phyloP scores from a whole-genome alignment of 208 protist species.

The Leptomonas pyrrhocoris region DNA sequence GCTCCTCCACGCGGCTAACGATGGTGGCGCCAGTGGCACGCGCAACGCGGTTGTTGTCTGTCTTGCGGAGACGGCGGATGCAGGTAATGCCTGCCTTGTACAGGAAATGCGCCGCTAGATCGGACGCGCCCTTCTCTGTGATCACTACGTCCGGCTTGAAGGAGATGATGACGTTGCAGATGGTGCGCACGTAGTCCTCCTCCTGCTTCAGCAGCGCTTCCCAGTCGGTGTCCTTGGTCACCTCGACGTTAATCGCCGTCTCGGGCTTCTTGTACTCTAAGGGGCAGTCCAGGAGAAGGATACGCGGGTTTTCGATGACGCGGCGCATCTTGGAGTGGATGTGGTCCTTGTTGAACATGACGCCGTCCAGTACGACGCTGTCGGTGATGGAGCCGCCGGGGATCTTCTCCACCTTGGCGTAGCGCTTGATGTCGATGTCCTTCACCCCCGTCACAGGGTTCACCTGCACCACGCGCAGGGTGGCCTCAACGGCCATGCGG shows the following conservation, averaged over 20 bases:
- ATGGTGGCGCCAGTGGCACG: slow-evolving; percentile 98
- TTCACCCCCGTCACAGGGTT: slow-evolving; percentile 86
- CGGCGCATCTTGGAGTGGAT: slow-evolving; percentile 99
- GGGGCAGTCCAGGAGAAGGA: slow-evolving; percentile 98
- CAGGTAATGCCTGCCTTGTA: slow-evolving; percentile 97
- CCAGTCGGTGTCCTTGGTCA: slow-evolving; percentile 98
- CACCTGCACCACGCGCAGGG: slow-evolving; percentile 92
- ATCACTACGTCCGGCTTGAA: slow-evolving; percentile 99
- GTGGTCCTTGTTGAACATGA: slow-evolving; percentile 99
- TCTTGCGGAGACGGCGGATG: slow-evolving; percentile 98
- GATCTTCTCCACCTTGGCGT: slow-evolving; percentile 99
- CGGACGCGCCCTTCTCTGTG: slow-evolving; percentile 99
- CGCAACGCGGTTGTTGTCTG: slow-evolving; percentile 99
- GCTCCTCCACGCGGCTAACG: slow-evolving; percentile 96
- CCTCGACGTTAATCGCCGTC: slow-evolving; percentile 97
- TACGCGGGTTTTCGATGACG: slow-evolving; percentile 98
- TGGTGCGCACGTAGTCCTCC: slow-evolving; percentile 98
- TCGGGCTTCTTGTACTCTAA: slow-evolving; percentile 99
- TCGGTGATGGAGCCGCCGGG: slow-evolving; percentile 98
- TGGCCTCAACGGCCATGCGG: slow-evolving; percentile 98
- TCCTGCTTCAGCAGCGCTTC: slow-evolving; percentile 97
- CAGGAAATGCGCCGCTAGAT: slow-evolving; percentile 99
- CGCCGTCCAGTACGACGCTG: slow-evolving; percentile 97
- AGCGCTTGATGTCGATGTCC: slow-evolving; percentile 99
- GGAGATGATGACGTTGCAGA: slow-evolving; percentile 98